Base-by-base conservation (phyloP, 768 basidiomycete species). In the Heimioporus sp. region DNA sequence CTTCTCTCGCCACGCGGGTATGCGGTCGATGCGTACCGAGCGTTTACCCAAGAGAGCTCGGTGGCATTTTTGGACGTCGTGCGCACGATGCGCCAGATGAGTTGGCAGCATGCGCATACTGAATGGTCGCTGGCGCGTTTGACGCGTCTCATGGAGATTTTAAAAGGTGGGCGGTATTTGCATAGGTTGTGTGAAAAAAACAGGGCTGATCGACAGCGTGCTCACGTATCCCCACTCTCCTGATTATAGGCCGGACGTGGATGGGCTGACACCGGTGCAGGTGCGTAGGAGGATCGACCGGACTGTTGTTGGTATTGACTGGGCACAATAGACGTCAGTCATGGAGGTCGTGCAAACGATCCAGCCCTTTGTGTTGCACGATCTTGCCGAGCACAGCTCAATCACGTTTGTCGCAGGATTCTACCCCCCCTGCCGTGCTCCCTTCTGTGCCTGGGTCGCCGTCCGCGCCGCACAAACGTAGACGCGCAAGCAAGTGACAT, bases 201-300 rank as follows among this genome's bases (percentile, higher is more conserved):
- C n/a, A n/a, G n/a, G n/a, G n/a, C 21, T 56, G 19, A 48, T 47
- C 15, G 5, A 36, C 39, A 87, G 85, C 24, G 77, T 88, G 35
- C 72, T 90, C 57, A 94, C 90, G 0, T 97, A 97, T 63, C 74
- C 85, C 2, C 75, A 76, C 51, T 94, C 91, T 0, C 84, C 88
- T 12, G 92, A 96, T 62, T 96, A 92, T 65, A 76, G 93, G 38
- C 87, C 90, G 2, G 96, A 99, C 60, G 76, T 94, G 39, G 95
- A 98, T 63, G 69, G 73, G 19, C 74, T 98, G 35, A 82, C 83
- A 19, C 88, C 91, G 39, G 81, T 92, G 9, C 90, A 92, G 79
- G 89, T 88, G 64, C 36, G 74, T 49, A 37, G 39, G 12, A 31
- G 16, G n/a, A 11, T 38, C 2, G 36, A 16, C 19, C 1, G 19